Conservation (phyloP, 306 rosid species). For the Acacia acuminata region DNA sequence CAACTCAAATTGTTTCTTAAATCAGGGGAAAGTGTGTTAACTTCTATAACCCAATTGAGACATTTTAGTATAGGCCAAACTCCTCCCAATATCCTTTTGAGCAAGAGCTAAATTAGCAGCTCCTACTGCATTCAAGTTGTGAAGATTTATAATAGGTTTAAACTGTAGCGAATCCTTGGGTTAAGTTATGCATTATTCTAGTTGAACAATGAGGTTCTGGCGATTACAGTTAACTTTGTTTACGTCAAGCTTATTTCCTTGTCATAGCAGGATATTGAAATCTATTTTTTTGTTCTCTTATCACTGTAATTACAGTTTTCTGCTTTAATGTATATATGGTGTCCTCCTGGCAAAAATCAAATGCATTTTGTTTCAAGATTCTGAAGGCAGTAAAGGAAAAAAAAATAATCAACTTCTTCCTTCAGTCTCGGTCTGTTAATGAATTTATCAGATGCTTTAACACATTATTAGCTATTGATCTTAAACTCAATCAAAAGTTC, state of each 20-base stretch:
- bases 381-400: no score
- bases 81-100: background rate
- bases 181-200: background rate
- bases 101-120: background rate
- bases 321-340: background rate
- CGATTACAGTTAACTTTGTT: background rate
- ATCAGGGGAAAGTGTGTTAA: background rate
- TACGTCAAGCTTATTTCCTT: background rate
- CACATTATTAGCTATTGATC: background rate
- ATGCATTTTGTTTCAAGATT: background rate
- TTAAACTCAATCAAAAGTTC: constrained; percentile 1
- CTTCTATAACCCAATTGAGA: background rate
- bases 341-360: constrained; percentile 1
- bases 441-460: constrained; percentile 12
- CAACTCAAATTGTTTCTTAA: constrained; percentile 7
- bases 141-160: background rate
- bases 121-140: background rate
- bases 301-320: background rate
- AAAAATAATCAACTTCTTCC: background rate
- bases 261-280: background rate
- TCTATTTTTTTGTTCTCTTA: background rate
- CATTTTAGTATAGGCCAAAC: background rate
- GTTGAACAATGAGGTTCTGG: background rate
- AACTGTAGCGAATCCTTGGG: background rate
- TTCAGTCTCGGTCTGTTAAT: background rate